These are phyloP conservation scores for Peronospora destructor DNA, from an alignment of 352 stramenopile species.

Conservation along the genomic window DNA sequence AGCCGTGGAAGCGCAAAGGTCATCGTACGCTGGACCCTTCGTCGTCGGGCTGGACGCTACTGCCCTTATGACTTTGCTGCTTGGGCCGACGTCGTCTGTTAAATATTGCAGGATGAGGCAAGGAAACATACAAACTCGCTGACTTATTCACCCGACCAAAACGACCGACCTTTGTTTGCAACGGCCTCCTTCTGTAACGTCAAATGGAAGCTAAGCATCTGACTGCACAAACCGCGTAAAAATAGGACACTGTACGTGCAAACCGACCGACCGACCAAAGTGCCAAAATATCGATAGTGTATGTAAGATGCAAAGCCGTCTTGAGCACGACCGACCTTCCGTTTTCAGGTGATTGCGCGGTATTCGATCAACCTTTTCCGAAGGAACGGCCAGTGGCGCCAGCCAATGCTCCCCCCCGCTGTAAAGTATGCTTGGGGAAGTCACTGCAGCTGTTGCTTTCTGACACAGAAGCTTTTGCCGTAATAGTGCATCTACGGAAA, in stretches of 20 bases:
- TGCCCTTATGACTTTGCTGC: neutral
- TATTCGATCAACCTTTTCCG: neutral
- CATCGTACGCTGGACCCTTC: neutral
- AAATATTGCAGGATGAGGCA: constrained; percentile 1
- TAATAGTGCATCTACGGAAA: neutral
- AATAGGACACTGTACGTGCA: neutral
- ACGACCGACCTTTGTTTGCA: constrained; percentile 12
- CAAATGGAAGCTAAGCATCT: constrained; percentile 1
- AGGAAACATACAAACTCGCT: constrained; percentile 7
- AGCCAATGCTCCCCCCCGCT: neutral
- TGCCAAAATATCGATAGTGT: constrained; percentile 1
- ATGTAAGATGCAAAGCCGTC: neutral
- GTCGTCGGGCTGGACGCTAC: neutral
- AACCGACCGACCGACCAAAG: constrained; percentile 2
- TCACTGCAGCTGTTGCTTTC: neutral
- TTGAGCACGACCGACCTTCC: constrained; percentile 9
- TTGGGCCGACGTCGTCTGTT: neutral
- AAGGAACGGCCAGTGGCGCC: constrained; percentile 1
- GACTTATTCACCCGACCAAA: constrained; percentile 14
- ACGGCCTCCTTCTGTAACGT: constrained; percentile 22
- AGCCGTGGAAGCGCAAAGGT: neutral
- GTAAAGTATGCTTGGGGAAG: neutral
- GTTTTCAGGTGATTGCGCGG: neutral
- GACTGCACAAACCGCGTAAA: neutral
- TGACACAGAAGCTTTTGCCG: neutral